These are phyloP conservation scores for Jaapia argillacea DNA, from an alignment of 768 basidiomycete species.

Conservation along the genomic window DNA sequence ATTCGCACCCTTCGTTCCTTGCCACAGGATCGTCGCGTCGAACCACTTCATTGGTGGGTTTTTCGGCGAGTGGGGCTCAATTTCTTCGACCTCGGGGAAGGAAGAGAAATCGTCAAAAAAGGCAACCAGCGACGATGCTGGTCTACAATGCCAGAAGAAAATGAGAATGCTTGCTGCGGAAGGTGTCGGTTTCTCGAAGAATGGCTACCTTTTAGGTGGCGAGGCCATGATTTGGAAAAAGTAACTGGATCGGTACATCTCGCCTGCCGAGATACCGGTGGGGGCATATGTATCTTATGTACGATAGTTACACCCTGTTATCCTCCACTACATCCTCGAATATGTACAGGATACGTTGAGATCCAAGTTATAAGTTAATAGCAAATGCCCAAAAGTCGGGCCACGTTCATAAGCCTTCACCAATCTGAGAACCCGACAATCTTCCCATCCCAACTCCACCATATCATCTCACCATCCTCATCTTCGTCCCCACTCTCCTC, in stretches of 20 bases:
- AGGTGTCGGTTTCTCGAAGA: neutral
- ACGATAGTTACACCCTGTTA: too few relatives aligned
- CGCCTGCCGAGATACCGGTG: too few relatives aligned
- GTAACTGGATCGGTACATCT: too few relatives aligned
- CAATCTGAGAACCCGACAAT: constrained; percentile 37
- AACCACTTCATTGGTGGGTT: constrained; percentile 54
- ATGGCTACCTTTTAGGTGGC: neutral
- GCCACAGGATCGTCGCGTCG: constrained; percentile 60
- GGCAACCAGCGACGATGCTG: neutral
- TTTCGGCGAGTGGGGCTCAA: constrained; percentile 46
- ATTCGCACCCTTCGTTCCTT: constrained; percentile 58
- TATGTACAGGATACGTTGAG: too few relatives aligned
- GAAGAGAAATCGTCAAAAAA: neutral
- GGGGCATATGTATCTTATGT: too few relatives aligned
- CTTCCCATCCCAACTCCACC: constrained; percentile 44
- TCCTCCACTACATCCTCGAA: too few relatives aligned
- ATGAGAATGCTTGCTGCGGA: neutral
- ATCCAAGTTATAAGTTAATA: too few relatives aligned
- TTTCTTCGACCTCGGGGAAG: too few relatives aligned
- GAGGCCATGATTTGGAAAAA: neutral
- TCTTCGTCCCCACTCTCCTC: constrained; percentile 10
- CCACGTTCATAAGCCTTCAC: too few relatives aligned
- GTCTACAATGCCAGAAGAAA: neutral
- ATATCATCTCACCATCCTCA: constrained; percentile 39
- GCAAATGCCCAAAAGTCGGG: too few relatives aligned